Percentiles rank a stretch among this genome's conserved stretches.
Evolutionary conservation across 306 rosid species (phyloP).

Genomic region (cucumber (Cucumis sativus)): Cucumber_9930_V3 NC_026655.2:1419501-1420000

Average conservation of each 20-base stretch:
- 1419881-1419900: slow-evolving; percentile 30
- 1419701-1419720: neutral
- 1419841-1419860: slow-evolving; percentile 48
- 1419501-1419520: slow-evolving; percentile 69
- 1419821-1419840: slow-evolving; percentile 46
- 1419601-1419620: slow-evolving; percentile 52
- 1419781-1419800: slow-evolving; percentile 63
- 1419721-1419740: slow-evolving; percentile 9
- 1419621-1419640: slow-evolving; percentile 64
- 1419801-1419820: slow-evolving; percentile 42
- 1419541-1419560: slow-evolving; percentile 78
- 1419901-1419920: slow-evolving; percentile 8
- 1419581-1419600: slow-evolving; percentile 76
- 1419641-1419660: slow-evolving; percentile 16
- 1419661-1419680: neutral
- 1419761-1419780: slow-evolving; percentile 21
- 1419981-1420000: neutral
- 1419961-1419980: slow-evolving; percentile 8
- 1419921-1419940: slow-evolving; percentile 45
- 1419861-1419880: slow-evolving; percentile 82
- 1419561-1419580: slow-evolving; percentile 84
- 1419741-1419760: slow-evolving; percentile 71
- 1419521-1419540: slow-evolving; percentile 56
- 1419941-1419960: slow-evolving; percentile 34
- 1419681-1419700: neutral